Conservation (phyloP, 2,329 filamentous ascomycete genomes). For the Verruconis gallopava region DNA sequence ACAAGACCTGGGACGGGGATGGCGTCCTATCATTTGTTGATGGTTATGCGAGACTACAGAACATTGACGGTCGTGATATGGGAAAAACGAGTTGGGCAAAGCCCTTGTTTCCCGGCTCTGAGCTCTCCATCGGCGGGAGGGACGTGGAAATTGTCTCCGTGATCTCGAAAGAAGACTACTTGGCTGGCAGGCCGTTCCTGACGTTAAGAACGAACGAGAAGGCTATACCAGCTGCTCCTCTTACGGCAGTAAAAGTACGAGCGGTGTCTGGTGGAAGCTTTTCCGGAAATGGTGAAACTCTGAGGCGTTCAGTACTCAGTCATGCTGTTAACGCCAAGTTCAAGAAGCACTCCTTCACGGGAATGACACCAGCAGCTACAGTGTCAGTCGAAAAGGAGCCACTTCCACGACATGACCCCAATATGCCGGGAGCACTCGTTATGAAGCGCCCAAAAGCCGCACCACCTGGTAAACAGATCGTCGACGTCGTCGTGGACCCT, state of each 20-base stretch:
- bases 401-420: constrained; percentile 52
- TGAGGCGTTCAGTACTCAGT: too few species aligned
- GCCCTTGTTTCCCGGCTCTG: constrained; percentile 46
- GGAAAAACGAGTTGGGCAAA: constrained; percentile 43
- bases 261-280: background rate
- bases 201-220: constrained; percentile 12
- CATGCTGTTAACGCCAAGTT: constrained; percentile 35
- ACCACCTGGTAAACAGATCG: constrained; percentile 50
- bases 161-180: constrained; percentile 46
- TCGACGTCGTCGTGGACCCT: constrained; percentile 62
- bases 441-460: constrained; percentile 48
- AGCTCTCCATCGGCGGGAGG: constrained; percentile 50
- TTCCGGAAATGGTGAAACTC: constrained; percentile 10
- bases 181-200: constrained; percentile 36
- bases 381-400: constrained; percentile 33
- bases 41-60: constrained; percentile 47
- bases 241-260: background rate
- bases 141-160: constrained; percentile 55
- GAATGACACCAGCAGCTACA: constrained; percentile 24
- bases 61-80: constrained; percentile 50
- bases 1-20: constrained; percentile 68
- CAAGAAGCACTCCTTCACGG: constrained; percentile 46
- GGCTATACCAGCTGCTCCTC: constrained; percentile 1
- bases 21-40: constrained; percentile 46
- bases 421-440: constrained; percentile 45